phyloP scores from a whole-genome alignment of 1,284 basidiomycete genomes.

The Sanghuangporus baumii region DNA sequence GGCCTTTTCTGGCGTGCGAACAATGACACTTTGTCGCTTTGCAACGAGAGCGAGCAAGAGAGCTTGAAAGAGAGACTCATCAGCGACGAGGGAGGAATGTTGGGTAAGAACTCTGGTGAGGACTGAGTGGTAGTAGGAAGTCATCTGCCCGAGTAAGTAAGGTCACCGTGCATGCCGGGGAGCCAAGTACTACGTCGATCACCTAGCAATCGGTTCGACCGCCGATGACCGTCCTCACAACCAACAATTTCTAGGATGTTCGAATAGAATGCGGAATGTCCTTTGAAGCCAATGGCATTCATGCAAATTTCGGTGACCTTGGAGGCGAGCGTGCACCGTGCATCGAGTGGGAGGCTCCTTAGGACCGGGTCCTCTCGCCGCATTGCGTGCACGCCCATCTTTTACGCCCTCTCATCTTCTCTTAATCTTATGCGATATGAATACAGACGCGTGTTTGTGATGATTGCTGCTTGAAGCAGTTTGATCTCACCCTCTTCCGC shows the following conservation, averaged over 20 bases:
- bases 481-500: slow-evolving; percentile 8
- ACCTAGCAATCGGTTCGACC: background rate
- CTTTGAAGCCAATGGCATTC: background rate
- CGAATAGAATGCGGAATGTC: background rate
- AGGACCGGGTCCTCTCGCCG: background rate
- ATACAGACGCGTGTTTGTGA: slow-evolving; percentile 9
- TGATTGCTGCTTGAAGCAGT: slow-evolving; percentile 9
- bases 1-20: slow-evolving; percentile 51
- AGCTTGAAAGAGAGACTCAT: slow-evolving; percentile 54
- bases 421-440: background rate
- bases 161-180: background rate
- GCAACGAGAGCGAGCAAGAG: slow-evolving; percentile 59
- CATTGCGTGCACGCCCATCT: background rate
- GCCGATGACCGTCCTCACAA: background rate
- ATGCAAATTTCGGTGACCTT: background rate
- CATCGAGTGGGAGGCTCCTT: background rate
- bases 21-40: slow-evolving; percentile 53
- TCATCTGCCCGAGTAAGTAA: too few species aligned
- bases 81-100: slow-evolving; percentile 37
- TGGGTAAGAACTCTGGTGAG: slow-evolving; percentile 39
- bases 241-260: background rate
- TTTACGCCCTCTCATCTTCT: slow-evolving; percentile 1
- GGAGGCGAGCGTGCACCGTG: background rate
- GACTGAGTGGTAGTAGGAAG: slow-evolving; percentile 47
- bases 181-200: background rate